These are phyloP conservation scores for Pleurotus pulmonarius DNA, from an alignment of 768 basidiomycete species.

Conservation along the genomic window DNA sequence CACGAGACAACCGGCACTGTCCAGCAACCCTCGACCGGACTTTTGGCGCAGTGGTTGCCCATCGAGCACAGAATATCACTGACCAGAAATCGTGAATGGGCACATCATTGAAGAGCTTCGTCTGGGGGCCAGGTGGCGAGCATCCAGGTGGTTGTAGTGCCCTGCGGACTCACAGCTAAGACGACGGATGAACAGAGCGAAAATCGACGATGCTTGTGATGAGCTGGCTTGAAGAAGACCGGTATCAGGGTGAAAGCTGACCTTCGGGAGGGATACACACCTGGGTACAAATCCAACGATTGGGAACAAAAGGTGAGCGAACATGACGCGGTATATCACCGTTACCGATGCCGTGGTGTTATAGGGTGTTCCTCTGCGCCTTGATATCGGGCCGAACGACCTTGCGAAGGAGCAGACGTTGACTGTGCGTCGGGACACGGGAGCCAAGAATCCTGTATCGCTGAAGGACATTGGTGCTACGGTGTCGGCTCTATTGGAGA, in stretches of 20 bases:
- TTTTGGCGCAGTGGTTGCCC: no score
- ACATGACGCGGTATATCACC: slow-evolving; percentile 8
- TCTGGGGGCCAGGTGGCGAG: no score
- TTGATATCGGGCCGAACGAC: slow-evolving; percentile 96
- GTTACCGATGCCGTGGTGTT: background rate
- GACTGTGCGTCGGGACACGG: slow-evolving; percentile 73
- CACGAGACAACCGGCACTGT: no score
- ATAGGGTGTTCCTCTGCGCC: slow-evolving; percentile 93
- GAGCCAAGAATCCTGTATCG: slow-evolving; percentile 41
- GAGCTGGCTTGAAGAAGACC: slow-evolving; percentile 75
- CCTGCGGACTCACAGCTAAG: slow-evolving; percentile 91
- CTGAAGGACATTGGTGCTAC: slow-evolving; percentile 37
- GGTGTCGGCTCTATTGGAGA: slow-evolving; percentile 68
- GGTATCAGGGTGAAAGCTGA: slow-evolving; percentile 88
- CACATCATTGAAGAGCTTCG: no score
- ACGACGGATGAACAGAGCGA: slow-evolving; percentile 58
- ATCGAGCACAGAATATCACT: no score
- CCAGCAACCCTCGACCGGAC: no score
- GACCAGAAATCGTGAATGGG: no score
- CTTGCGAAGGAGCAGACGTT: slow-evolving; percentile 78
- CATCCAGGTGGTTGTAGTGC: slow-evolving; percentile 87
- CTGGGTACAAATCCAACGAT: slow-evolving; percentile 98
- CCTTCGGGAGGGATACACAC: slow-evolving; percentile 92
- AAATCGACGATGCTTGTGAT: slow-evolving; percentile 75
- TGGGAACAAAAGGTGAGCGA: slow-evolving; percentile 91